Conservation (phyloP, 352 stramenopile species). For the Thraustotheca clavata region DNA sequence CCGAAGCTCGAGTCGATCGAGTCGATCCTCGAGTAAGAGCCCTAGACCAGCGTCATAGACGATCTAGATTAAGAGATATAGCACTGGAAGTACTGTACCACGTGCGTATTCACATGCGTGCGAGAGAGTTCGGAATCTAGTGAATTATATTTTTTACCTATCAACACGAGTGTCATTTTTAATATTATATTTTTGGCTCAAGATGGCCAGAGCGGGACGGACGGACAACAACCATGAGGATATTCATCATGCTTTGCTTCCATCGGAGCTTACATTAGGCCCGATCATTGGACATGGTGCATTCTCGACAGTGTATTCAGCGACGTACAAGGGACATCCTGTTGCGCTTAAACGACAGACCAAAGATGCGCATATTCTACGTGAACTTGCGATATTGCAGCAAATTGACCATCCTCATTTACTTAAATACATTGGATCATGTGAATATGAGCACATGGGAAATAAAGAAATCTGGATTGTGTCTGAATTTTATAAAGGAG, state of each 20-base stretch:
- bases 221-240: neutral
- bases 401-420: slow-evolving; percentile 23
- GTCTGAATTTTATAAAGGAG: slow-evolving; percentile 68
- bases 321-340: slow-evolving; percentile 58
- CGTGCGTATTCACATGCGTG: no score
- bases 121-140: no score
- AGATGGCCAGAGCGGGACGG: no score
- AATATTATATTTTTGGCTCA: no score
- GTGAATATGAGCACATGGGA: slow-evolving; percentile 57
- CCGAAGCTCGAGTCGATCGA: slow-evolving; percentile 24
- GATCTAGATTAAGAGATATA: neutral
- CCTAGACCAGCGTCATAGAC: neutral
- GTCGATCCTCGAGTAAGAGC: neutral
- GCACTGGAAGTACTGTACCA: no score
- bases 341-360: slow-evolving; percentile 82
- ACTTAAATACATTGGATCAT: slow-evolving; percentile 22
- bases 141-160: no score
- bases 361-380: slow-evolving; percentile 65
- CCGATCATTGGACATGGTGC: slow-evolving; percentile 63
- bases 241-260: neutral
- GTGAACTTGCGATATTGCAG: slow-evolving; percentile 25
- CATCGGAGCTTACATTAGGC: neutral
- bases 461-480: slow-evolving; percentile 77
- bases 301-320: slow-evolving; percentile 70
- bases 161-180: no score